Evolutionary conservation across 352 stramenopile genomes (phyloP).

Genomic region (Peronospora belbahrii): DNA sequence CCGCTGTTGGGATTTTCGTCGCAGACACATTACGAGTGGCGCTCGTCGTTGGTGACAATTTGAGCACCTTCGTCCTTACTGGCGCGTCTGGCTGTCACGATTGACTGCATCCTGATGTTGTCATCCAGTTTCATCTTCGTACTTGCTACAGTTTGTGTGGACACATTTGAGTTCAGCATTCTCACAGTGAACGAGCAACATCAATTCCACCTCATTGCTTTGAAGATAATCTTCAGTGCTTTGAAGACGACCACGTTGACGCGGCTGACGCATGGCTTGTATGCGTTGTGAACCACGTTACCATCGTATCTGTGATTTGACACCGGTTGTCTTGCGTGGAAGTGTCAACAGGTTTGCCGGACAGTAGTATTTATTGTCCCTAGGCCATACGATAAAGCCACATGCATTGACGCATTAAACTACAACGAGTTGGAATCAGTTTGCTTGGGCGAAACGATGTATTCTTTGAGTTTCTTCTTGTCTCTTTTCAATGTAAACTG

Average conservation of each 20-base stretch:
- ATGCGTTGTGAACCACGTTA: background rate
- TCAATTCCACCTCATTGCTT: constrained; percentile 50
- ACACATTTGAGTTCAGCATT: background rate
- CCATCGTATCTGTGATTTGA: too few species aligned
- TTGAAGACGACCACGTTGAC: constrained; percentile 54
- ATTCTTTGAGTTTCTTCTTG: constrained; percentile 16
- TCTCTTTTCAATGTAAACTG: constrained; percentile 14
- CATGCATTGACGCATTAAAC: too few species aligned
- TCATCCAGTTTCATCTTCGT: constrained; percentile 69
- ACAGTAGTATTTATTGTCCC: too few species aligned
- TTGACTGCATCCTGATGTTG: constrained; percentile 39
- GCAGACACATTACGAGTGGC: constrained; percentile 38
- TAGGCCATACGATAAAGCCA: too few species aligned
- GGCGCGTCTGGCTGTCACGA: constrained; percentile 30
- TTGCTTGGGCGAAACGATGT: too few species aligned
- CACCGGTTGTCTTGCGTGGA: too few species aligned
- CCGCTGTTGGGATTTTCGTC: constrained; percentile 46
- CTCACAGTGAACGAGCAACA: background rate
- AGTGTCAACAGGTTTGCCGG: too few species aligned
- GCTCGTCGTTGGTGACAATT: constrained; percentile 52
- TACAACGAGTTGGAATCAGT: too few species aligned
- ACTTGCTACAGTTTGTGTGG: background rate
- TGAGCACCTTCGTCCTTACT: constrained; percentile 48
- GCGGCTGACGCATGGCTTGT: constrained; percentile 32
- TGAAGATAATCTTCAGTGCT: too few species aligned